Evolutionary conservation across 306 rosid genomes (phyloP).

Genomic region (Castanospermum australe): DNA sequence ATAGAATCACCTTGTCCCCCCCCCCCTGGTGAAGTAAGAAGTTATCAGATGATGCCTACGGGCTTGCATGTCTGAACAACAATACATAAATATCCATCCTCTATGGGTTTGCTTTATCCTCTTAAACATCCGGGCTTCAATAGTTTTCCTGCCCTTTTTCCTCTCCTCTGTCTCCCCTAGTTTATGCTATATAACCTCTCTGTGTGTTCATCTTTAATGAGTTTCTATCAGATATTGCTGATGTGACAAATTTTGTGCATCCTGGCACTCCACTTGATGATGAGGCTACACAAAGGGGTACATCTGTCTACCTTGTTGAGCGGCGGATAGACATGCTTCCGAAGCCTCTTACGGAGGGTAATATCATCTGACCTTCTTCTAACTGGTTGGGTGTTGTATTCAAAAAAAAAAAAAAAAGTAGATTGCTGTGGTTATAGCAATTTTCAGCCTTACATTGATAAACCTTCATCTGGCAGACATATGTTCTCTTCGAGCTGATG

Average conservation of each 20-base stretch:
- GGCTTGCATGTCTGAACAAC: conserved; percentile 13
- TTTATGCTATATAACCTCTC: conserved; percentile 19
- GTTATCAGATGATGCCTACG: conserved; percentile 5
- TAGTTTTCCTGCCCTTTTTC: conserved; percentile 13
- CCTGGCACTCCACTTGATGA: conserved; percentile 84
- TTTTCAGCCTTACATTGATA: conserved; percentile 15
- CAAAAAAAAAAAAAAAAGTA: neutral
- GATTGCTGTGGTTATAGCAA: neutral
- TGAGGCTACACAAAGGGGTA: conserved; percentile 97
- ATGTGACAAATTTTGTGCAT: conserved; percentile 94
- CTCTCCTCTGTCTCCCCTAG: neutral
- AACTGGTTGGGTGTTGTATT: neutral
- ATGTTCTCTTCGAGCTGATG: conserved; percentile 97
- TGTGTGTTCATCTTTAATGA: conserved; percentile 48
- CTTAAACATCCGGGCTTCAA: neutral
- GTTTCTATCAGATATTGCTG: conserved; percentile 82
- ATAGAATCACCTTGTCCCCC: conserved; percentile 2
- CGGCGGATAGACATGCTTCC: conserved; percentile 99
- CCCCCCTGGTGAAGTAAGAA: neutral
- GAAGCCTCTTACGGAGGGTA: conserved; percentile 95
- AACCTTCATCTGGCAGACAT: conserved; percentile 60
- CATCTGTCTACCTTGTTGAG: conserved; percentile 96
- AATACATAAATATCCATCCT: conserved; percentile 13
- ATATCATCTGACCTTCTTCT: conserved; percentile 13
- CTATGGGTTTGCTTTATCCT: neutral